Evolutionary conservation across 1,284 basidiomycete genomes (phyloP), one percentile per base, ranked within the genome.

Genomic region (Boletus semigastroideus): DNA sequence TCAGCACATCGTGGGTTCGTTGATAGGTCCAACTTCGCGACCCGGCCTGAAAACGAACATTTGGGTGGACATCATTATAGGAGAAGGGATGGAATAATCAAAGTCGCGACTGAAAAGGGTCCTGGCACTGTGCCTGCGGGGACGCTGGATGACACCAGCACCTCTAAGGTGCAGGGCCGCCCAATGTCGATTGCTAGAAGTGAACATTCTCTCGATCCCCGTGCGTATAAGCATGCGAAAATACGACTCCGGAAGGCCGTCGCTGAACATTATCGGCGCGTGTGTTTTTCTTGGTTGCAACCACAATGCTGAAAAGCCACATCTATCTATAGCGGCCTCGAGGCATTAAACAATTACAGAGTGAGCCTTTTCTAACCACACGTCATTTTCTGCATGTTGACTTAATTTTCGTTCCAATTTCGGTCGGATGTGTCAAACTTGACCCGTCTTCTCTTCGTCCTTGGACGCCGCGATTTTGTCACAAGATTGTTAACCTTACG

Each of bases 331-430:
- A 87, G 86, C 7, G 85, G 78, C 7, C 70, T 91, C 19, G 92
- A 97, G 66, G 73, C 88, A 41, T 74, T 98, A 52, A 90, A 92
- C 59, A 94, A 94, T 64, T 95, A 92, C 69, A 78, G 91, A 34
- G 91, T 91, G 61, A 53, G 86, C n/a, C 19, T 31, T 30, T 25
- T 25, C 19, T 20, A 8, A 14, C 17, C 33, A 28, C 17, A 16
- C 20, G 7, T 7, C 33, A 30, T 16, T 41, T 22, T n/a, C 17
- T 28, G 7, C 74, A 19, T 30, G 25, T 39, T 55, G 27, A 44
- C 28, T 12, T 41, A 40, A 28, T 27, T 16, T 22, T 48, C n/a
- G 5, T 19, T 40, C 30, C 33, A 54, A 49, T 31, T 4, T 41
- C 13, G 22, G 19, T 31, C 16, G 42, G 37, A 17, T 28, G 16